These are phyloP conservation scores for Alternaria triticimaculans DNA, from an alignment of 2,329 filamentous ascomycete genomes.

Conservation along the genomic window DNA sequence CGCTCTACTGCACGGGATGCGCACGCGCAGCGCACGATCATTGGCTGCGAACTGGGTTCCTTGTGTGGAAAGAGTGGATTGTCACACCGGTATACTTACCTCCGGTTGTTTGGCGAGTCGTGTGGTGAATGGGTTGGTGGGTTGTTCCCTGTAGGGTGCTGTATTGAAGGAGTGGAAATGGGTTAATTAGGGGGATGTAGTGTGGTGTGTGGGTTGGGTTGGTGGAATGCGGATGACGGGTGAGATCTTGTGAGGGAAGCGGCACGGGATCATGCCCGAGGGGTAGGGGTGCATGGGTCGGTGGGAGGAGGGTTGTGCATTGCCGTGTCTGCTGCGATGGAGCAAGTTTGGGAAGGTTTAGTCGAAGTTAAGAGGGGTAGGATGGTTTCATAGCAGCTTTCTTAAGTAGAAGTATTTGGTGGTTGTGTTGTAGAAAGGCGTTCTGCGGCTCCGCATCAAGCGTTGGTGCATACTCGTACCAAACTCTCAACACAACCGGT, in stretches of 20 bases:
- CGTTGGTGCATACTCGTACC: not conserved
- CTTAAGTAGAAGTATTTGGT: not conserved
- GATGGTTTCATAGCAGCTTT: not conserved
- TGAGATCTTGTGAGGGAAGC: not conserved
- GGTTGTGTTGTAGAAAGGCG: not conserved
- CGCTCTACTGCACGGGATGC: constrained; percentile 2
- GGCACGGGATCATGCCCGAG: not conserved
- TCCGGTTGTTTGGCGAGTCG: constrained; percentile 1
- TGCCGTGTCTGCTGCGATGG: not conserved
- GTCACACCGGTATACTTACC: constrained; percentile 4
- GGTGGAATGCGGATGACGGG: not conserved
- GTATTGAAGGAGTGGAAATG: constrained; percentile 3
- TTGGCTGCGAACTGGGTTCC: constrained; percentile 2
- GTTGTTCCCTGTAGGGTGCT: constrained; percentile 7
- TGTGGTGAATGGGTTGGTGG: not conserved
- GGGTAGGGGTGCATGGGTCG: not conserved
- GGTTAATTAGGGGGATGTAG: not conserved
- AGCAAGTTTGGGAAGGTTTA: not conserved
- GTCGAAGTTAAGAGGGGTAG: not conserved
- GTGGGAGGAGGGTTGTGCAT: not conserved
- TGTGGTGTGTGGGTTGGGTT: not conserved
- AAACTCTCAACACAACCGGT: not conserved
- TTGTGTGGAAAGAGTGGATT: constrained; percentile 8
- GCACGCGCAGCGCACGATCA: constrained; percentile 11
- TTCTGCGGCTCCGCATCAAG: constrained; percentile 1